These are phyloP conservation scores for Cubamyces sp. DNA, from an alignment of 768 basidiomycete genomes.

Conservation along the genomic window DNA sequence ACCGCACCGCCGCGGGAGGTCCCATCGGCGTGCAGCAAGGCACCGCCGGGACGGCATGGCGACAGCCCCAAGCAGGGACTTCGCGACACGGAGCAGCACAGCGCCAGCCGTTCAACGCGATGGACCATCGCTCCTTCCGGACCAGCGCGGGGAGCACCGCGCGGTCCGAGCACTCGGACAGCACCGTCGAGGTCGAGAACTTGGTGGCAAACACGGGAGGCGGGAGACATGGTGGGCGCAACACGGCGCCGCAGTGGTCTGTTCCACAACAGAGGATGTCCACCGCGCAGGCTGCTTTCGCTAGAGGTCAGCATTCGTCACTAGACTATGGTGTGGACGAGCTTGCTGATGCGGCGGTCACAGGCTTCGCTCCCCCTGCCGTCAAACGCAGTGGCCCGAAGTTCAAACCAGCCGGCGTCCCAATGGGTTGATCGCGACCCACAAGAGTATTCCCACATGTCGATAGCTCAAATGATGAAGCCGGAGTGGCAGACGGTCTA, in stretches of 20 bases:
- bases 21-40: slow-evolving; percentile 17
- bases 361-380: slow-evolving; percentile 5
- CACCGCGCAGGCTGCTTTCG: background rate
- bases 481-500: slow-evolving; percentile 20
- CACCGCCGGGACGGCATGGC: slow-evolving; percentile 32
- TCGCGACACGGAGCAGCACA: slow-evolving; percentile 39
- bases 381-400: slow-evolving; percentile 21
- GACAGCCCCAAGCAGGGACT: slow-evolving; percentile 38
- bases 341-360: background rate
- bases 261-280: slow-evolving; percentile 13
- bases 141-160: slow-evolving; percentile 28
- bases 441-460: no score
- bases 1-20: slow-evolving; percentile 44
- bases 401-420: slow-evolving; percentile 19
- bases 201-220: slow-evolving; percentile 44
- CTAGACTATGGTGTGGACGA: background rate
- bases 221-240: slow-evolving; percentile 25
- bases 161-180: slow-evolving; percentile 47
- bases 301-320: background rate
- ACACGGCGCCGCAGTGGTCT: slow-evolving; percentile 14
- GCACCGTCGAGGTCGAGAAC: slow-evolving; percentile 74
- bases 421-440: slow-evolving; percentile 7
- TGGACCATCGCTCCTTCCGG: slow-evolving; percentile 32
- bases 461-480: background rate
- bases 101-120: slow-evolving; percentile 44